Evolutionary conservation across 2,329 filamentous ascomycete species (phyloP), one percentile per base, ranked within the genome.

Genomic region (Huntiella decipiens): DNA sequence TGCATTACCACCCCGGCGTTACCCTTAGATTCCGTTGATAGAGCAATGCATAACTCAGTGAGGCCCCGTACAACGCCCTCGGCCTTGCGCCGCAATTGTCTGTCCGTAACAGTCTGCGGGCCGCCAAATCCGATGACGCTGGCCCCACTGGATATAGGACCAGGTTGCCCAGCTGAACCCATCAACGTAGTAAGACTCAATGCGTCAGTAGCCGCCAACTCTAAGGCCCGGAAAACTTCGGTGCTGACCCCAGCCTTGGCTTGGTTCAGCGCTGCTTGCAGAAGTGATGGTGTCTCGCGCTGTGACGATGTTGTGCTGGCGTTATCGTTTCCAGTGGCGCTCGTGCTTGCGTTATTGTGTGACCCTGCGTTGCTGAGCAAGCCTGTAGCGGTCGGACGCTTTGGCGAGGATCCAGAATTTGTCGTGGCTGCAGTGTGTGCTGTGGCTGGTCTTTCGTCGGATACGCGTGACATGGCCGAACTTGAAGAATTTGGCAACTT

Each of bases 361-460:
- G 59, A 54, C 40, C 57, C 62, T 48, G 65, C 71, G 6, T 65
- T 63, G 49, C 75, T 73, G 8, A 38, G 22, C 3, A 46, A 19
- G 15, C 34, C 44, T 15, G 67, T 68, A 15, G 60, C 58, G 3
- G 52, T 48, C 5, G 51, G 39, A 54, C 82, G 77, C 57, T 87
- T 88, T 1, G 91, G 91, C 0, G 88, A 95, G 1, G 79, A 82
- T n/a, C 44, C 46, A 5, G 87, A 95, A 55, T 93, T 73, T 1
- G 87, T 94, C 1, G 91, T 96, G 4, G 83, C 77, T 11, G 83
- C 86, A 0, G 91, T 96, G 6, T 83, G 88, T 38, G 91, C 91
- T 5, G 91, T 96, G 12, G 80, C 75, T 4, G 91, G 91, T 49
- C 91, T 73, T 49, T 96, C 88, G 33, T 79, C 79, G 1, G 79